phyloP scores from a whole-genome alignment of 2,329 filamentous ascomycete species.

The Hypoxylon sp. region DNA sequence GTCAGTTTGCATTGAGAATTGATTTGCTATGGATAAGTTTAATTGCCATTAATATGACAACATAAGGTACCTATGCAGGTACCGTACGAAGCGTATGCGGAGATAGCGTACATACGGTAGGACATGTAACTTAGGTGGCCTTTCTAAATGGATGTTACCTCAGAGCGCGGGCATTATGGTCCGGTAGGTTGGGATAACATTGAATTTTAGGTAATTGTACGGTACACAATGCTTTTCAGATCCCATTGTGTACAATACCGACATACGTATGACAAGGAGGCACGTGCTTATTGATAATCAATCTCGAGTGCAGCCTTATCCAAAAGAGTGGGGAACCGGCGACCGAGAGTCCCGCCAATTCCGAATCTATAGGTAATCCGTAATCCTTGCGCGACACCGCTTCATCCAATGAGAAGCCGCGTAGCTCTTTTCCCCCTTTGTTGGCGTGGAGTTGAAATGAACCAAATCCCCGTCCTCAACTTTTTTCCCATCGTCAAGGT shows the following conservation, averaged over 20 bases:
- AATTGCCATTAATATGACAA: conserved; percentile 20
- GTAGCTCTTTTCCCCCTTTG: conserved; percentile 43
- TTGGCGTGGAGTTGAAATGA: conserved; percentile 48
- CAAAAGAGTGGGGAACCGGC: conserved; percentile 15
- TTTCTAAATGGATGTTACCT: neutral
- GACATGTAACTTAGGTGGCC: neutral
- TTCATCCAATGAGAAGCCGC: conserved; percentile 31
- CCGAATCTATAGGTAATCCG: conserved; percentile 31
- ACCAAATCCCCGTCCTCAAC: conserved; percentile 37
- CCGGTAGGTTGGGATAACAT: neutral
- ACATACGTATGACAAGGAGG: conserved; percentile 1
- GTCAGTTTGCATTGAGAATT: conserved; percentile 14
- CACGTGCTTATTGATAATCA: conserved; percentile 6
- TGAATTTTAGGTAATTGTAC: neutral
- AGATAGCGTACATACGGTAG: no score
- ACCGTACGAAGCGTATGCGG: conserved; percentile 23
- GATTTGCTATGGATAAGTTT: conserved; percentile 17
- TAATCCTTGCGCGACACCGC: conserved; percentile 35
- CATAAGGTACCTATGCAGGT: conserved; percentile 31
- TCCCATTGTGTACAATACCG: neutral
- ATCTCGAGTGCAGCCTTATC: conserved; percentile 17
- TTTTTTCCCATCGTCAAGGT: conserved; percentile 42
- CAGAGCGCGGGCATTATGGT: neutral
- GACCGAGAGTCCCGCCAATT: conserved; percentile 43
- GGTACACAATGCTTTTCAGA: neutral